Evolutionary conservation across 306 rosid species (phyloP), one percentile per base, ranked within the genome.

Genomic region (Vigna hirtella): DNA sequence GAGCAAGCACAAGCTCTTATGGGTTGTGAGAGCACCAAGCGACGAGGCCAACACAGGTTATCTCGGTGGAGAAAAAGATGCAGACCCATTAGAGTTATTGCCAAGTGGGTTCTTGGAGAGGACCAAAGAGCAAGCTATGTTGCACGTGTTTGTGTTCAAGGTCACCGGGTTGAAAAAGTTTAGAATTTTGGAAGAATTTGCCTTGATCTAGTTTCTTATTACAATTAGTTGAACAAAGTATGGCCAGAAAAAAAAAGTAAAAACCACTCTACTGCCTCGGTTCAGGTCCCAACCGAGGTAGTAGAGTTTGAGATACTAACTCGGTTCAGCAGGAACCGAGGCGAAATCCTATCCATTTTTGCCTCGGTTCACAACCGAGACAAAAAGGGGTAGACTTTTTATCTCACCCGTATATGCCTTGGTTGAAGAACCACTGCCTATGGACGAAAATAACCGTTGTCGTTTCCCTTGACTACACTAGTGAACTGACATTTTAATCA

Each of bases 121-220:
- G 16, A 61, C 45, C 11, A 61, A 61, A 30, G 45, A 61, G 12
- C 42, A 30, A 30, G 22, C 43, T 14, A 0, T 30, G 66, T 89
- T 42, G 88, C 91, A 18, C 87, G 96, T 32, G 90, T 93, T 62
- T 51, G 81, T 34, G 75, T 86, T 36, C 97, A 93, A 57, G 6
- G 10, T 36, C 88, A 71, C 75, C 87, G 91, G 0, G 40, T 1
- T 2, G 96, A 93, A 84, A 80, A 71, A 70, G 86, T 93, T 57
- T 0, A 57, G 64, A 81, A 83, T 16, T 90, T 93, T 71, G 96
- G 96, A 49, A 77, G 78, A 11, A 72, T 85, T 82, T 86, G 95
- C 72, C 76, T 78, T 20, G 92, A 89, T 18, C 92, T 92, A 71
- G 86, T 89, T 18, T 56, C 65, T 24, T 11, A 85, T 2, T 93